phyloP scores from a whole-genome alignment of 208 protist species.

The Leishmania martiniquensis region DNA sequence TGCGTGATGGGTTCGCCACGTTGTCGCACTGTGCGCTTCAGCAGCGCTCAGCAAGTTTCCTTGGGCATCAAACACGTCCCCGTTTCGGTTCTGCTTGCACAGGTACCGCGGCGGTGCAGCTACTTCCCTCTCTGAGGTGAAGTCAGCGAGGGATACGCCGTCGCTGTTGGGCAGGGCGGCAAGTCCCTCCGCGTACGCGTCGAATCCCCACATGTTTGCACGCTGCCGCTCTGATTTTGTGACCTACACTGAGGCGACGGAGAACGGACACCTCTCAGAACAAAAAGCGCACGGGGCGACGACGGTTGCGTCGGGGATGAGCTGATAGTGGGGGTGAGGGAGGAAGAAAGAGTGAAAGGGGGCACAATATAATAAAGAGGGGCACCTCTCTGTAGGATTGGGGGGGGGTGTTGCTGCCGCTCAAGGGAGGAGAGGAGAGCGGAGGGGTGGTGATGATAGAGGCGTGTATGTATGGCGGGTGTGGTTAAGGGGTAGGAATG shows the following conservation, averaged over 20 bases:
- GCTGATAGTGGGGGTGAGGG: neutral
- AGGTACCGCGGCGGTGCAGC: conserved; percentile 25
- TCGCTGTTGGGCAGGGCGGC: neutral
- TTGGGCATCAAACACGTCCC: conserved; percentile 33
- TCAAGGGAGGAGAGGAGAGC: neutral
- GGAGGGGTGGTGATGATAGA: too few species aligned
- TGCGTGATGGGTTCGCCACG: conserved; percentile 77
- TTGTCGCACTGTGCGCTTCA: conserved; percentile 34
- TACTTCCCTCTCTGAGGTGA: neutral
- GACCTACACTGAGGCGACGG: neutral
- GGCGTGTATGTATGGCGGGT: neutral
- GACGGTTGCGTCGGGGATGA: neutral
- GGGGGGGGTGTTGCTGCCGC: neutral
- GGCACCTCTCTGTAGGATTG: neutral
- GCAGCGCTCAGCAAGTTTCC: conserved; percentile 35
- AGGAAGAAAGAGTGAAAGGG: neutral
- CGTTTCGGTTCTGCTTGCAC: conserved; percentile 35
- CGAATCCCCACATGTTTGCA: conserved; percentile 49
- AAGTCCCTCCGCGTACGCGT: conserved; percentile 43
- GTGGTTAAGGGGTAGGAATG: neutral
- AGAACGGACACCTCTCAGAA: neutral
- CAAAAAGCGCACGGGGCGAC: neutral
- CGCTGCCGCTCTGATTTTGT: neutral
- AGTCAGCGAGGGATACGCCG: neutral
- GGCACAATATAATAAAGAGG: neutral